Evolutionary conservation across 1,139 yeast species (phyloP).

Genomic region (Suhomyces kunorum): DNA sequence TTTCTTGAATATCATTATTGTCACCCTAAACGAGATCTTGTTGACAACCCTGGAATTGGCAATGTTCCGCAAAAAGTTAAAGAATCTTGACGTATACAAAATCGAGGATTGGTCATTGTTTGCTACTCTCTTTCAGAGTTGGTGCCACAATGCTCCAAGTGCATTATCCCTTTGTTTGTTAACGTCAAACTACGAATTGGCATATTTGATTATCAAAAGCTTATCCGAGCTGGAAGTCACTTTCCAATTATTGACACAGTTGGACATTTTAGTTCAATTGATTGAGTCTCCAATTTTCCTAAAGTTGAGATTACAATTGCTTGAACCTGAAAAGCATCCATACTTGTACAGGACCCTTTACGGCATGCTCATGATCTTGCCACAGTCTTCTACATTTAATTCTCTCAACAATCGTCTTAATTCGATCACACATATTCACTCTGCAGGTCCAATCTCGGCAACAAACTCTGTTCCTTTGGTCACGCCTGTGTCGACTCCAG

Average conservation of each 20-base stretch:
- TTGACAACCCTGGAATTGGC: constrained; percentile 86
- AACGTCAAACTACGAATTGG: constrained; percentile 87
- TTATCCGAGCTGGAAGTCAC: constrained; percentile 76
- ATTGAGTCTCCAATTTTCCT: constrained; percentile 85
- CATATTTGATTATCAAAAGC: constrained; percentile 74
- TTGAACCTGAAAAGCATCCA: constrained; percentile 85
- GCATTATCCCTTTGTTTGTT: constrained; percentile 82
- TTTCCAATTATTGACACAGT: constrained; percentile 69
- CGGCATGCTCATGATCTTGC: constrained; percentile 90
- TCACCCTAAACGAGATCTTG: constrained; percentile 81
- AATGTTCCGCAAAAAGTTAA: constrained; percentile 67
- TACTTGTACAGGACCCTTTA: constrained; percentile 83
- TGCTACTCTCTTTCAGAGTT: constrained; percentile 76
- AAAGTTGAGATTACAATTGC: constrained; percentile 76
- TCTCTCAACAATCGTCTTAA: constrained; percentile 75
- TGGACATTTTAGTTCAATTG: constrained; percentile 78
- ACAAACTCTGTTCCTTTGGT: constrained; percentile 26
- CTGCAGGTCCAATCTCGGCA: constrained; percentile 18
- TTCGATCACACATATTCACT: constrained; percentile 37
- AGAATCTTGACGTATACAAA: constrained; percentile 45
- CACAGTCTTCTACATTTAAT: constrained; percentile 92
- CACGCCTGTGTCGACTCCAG: constrained; percentile 29
- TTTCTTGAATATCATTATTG: constrained; percentile 80
- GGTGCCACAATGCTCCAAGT: constrained; percentile 93
- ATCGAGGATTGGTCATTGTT: constrained; percentile 72